These are phyloP conservation scores for Nyssa sinensis DNA, from an alignment of 148 eudicot genomes.

Conservation along the genomic window DNA sequence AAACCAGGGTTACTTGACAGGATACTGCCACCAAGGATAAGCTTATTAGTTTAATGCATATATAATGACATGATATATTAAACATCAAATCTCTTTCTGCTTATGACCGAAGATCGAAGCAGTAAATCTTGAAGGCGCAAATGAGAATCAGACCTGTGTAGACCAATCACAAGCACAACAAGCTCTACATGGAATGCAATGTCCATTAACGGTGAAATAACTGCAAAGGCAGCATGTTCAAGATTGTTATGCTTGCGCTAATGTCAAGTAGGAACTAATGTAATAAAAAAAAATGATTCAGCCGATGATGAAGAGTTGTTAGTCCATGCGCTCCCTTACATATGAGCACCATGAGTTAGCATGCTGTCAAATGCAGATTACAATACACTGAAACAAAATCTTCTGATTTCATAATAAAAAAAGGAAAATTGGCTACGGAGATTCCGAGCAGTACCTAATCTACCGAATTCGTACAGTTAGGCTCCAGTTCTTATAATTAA, in stretches of 20 bases:
- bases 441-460: neutral
- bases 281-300: neutral
- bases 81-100: neutral
- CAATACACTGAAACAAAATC: neutral
- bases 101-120: neutral
- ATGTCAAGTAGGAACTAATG: neutral
- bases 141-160: constrained; percentile 45
- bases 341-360: neutral
- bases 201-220: constrained; percentile 36
- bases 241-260: neutral
- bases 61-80: neutral
- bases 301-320: neutral
- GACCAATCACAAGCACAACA: constrained; percentile 44
- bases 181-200: constrained; percentile 49
- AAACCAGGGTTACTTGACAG: constrained; percentile 65
- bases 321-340: too few relatives aligned
- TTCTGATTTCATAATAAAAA: too few relatives aligned
- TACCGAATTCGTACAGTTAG: neutral
- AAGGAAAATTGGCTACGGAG: neutral
- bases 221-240: constrained; percentile 30
- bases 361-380: neutral
- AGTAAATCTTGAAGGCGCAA: neutral
- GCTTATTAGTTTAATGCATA: constrained; percentile 8
- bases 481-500: neutral
- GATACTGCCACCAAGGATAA: constrained; percentile 49